Evolutionary conservation across 441 rosid genomes (phyloP), one percentile per base, ranked within the genome.

Genomic region (Kokia cookei): DNA sequence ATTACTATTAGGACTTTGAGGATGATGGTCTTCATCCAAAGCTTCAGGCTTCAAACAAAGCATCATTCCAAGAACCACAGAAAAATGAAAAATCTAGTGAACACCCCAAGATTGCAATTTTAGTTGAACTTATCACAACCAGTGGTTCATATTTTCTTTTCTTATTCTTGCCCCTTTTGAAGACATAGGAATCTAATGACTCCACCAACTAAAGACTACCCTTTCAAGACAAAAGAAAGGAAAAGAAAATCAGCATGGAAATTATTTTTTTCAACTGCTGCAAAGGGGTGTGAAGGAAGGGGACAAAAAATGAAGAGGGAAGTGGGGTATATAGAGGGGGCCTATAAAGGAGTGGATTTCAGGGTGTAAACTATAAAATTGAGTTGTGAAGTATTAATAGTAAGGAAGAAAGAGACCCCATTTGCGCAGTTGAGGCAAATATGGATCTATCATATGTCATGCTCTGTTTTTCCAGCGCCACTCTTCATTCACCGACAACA

Each of bases 21-120:
- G 73, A 70, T 29, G 87, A 76, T 26, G 78, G 32, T 80, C 80
- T 74, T 88, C 98, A 55, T 84, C 93, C 26, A 86, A 83, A 76
- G 87, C 88, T 88, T 86, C 91, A 4, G 98, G 78, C 84, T 87
- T 91, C 62, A 89, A 82, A 85, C 98, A 91, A 80, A 89, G 90
- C 98, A 93, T 93, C 74, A 71, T 67, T 9, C 54, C 47, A 27
- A 19, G 37, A 17, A 40, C 37, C 37, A 69, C 7, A 24, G 32
- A 37, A 8, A 53, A 45, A 45, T 8, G 13, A 47, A 32, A 54
- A 45, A 32, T 43, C 45, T 26, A 61, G 8, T 5, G 37, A 71
- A 57, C 65, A 12, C 42, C 32, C 27, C 48, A 69, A 48, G 45
- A 19, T 14, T 59, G 37, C 27, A 61, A 4, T 5, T 53, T 53